These are phyloP conservation scores for Debaryomyces prosopidis DNA, from an alignment of 805 yeast species.

Conservation along the genomic window DNA sequence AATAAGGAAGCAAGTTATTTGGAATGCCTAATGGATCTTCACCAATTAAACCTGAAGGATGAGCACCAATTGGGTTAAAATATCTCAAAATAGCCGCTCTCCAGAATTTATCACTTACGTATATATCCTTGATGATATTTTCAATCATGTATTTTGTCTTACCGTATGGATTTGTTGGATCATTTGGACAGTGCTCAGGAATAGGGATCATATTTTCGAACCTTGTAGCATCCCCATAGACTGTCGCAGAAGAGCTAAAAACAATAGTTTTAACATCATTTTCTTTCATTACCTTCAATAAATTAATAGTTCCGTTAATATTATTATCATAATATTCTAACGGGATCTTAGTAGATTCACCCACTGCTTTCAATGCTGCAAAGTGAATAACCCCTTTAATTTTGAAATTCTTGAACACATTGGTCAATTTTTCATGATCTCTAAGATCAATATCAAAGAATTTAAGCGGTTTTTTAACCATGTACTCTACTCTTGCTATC, in stretches of 20 bases:
- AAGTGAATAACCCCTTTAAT: conserved; percentile 70
- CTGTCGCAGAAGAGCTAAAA: conserved; percentile 80
- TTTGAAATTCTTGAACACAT: conserved; percentile 48
- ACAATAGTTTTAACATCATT: conserved; percentile 54
- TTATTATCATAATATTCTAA: conserved; percentile 68
- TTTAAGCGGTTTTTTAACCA: conserved; percentile 50
- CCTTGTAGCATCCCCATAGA: conserved; percentile 78
- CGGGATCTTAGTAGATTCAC: conserved; percentile 71
- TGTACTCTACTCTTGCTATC: conserved; percentile 57
- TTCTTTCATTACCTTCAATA: conserved; percentile 54
- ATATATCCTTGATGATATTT: conserved; percentile 55
- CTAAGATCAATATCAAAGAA: conserved; percentile 59
- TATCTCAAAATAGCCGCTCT: conserved; percentile 67
- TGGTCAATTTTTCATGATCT: conserved; percentile 47
- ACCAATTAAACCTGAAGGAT: conserved; percentile 76
- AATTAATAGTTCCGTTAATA: conserved; percentile 60
- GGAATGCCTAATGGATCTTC: conserved; percentile 82
- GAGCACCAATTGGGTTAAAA: conserved; percentile 86
- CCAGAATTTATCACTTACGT: conserved; percentile 47
- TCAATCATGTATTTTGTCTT: conserved; percentile 69
- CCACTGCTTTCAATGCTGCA: conserved; percentile 84
- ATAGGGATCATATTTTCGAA: conserved; percentile 74
- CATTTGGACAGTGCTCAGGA: conserved; percentile 75
- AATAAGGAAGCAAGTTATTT: conserved; percentile 70
- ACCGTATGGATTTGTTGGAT: conserved; percentile 79